Conservation (phyloP, 306 rosid genomes). For the Glycyrrhiza uralensis region DNA sequence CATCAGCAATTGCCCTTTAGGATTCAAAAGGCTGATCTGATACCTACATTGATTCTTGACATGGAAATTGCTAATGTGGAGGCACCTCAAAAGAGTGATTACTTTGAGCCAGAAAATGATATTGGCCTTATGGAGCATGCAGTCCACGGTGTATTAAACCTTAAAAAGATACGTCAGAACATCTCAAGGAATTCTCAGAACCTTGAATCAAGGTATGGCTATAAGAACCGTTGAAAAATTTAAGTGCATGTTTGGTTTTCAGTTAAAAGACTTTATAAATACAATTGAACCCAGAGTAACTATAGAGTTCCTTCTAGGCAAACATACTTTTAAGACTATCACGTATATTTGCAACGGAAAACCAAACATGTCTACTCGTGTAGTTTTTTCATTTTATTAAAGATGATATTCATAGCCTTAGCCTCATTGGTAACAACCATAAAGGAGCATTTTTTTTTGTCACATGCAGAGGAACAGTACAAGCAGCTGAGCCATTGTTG, state of each 20-base stretch:
- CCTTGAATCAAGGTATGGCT: constrained; percentile 67
- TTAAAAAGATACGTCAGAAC: constrained; percentile 47
- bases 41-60: constrained; percentile 43
- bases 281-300: no score
- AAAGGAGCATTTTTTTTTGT: not conserved
- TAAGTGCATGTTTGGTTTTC: no score
- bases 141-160: constrained; percentile 41
- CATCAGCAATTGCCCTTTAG: constrained; percentile 54
- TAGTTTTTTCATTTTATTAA: not conserved
- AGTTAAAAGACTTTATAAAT: no score
- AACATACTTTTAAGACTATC: no score
- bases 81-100: constrained; percentile 53
- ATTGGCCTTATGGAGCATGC: constrained; percentile 41
- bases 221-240: not conserved
- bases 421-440: not conserved
- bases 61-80: constrained; percentile 41
- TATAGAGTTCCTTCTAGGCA: no score
- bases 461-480: constrained; percentile 51
- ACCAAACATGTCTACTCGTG: no score
- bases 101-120: constrained; percentile 74
- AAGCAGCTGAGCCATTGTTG: constrained; percentile 51
- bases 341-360: no score
- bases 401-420: constrained; percentile 7
- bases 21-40: constrained; percentile 51
- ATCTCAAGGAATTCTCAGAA: constrained; percentile 66